A percentile compares a stretch with the other conserved stretches of the same genome.
phyloP scores from a whole-genome alignment of 2,329 filamentous ascomycete genomes.

The Neocucurbitaria cava region DNA sequence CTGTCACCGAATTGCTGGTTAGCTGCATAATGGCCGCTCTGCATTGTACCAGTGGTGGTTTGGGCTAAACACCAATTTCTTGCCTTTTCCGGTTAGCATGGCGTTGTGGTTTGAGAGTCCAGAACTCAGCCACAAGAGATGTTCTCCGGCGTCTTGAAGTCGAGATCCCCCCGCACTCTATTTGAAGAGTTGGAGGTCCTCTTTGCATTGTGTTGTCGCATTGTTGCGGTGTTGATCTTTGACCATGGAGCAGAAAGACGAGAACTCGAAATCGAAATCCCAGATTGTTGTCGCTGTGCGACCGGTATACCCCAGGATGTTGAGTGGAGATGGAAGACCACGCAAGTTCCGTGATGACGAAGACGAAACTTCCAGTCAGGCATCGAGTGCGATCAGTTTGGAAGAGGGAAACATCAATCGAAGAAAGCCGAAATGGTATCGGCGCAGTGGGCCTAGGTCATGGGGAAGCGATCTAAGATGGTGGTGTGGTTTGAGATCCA shows the following conservation, averaged over 20 bases:
- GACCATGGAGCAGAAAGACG: constrained; percentile 4
- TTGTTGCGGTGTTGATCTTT: neutral
- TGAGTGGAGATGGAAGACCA: neutral
- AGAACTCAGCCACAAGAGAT: constrained; percentile 6
- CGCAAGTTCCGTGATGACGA: constrained; percentile 15
- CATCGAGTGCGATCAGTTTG: constrained; percentile 6
- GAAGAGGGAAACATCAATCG: constrained; percentile 6
- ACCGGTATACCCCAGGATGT: constrained; percentile 4
- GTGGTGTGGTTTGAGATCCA: constrained; percentile 4
- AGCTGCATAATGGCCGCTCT: neutral
- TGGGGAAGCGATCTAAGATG: constrained; percentile 8
- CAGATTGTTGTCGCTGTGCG: constrained; percentile 8
- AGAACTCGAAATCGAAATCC: constrained; percentile 3
- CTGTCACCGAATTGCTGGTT: neutral
- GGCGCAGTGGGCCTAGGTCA: neutral
- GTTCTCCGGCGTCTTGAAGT: neutral
- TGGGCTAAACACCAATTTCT: neutral
- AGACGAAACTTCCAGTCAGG: constrained; percentile 13
- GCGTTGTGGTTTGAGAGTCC: neutral
- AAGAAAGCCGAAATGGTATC: constrained; percentile 13
- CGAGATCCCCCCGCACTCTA: neutral
- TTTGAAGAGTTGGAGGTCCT: neutral
- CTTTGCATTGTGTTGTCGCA: neutral
- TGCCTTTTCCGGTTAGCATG: constrained; percentile 2
- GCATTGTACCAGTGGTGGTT: neutral